phyloP scores from a whole-genome alignment of 163 green algal genomes.

The Chlorella variabilis region DNA sequence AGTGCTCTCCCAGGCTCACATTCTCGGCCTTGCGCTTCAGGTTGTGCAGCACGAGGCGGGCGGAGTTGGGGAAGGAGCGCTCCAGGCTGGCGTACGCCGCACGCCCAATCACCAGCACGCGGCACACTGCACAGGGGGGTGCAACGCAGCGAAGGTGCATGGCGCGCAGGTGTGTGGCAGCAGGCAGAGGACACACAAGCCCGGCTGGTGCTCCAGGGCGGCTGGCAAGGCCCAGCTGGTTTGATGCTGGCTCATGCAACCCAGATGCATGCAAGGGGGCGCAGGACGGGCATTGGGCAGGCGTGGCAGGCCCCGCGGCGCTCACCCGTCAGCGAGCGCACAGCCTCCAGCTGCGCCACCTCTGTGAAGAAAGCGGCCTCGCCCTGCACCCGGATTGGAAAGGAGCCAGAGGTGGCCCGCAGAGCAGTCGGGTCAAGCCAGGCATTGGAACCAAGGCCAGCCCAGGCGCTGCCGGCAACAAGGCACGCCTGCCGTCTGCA shows the following conservation, averaged over 20 bases:
- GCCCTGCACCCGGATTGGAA: slow-evolving; percentile 27
- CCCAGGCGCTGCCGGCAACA: no score
- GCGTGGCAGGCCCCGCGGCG: background rate
- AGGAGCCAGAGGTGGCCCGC: slow-evolving; percentile 22
- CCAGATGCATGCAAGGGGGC: no score
- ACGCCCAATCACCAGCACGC: slow-evolving; percentile 56
- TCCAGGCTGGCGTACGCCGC: slow-evolving; percentile 50
- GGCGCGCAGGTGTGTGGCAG: background rate
- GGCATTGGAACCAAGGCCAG: no score
- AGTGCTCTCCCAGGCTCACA: background rate
- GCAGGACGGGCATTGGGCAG: no score
- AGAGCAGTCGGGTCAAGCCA: background rate
- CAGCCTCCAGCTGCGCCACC: slow-evolving; percentile 52
- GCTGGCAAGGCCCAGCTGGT: no score
- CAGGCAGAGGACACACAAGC: no score
- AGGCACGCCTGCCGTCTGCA: no score
- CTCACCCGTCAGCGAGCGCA: slow-evolving; percentile 14
- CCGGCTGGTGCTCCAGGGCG: no score
- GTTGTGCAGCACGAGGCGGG: slow-evolving; percentile 60
- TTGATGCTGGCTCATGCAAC: no score
- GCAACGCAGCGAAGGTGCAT: background rate
- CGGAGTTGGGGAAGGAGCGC: slow-evolving; percentile 51
- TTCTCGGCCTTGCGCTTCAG: slow-evolving; percentile 49
- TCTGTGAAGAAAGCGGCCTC: slow-evolving; percentile 69
- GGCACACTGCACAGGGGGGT: slow-evolving; percentile 37